A percentile compares a stretch with the other conserved stretches of the same genome.
Evolutionary conservation across 176 grass and related monocot species (phyloP).

Genomic region (Rhipidocladum racemiflorum): DNA sequence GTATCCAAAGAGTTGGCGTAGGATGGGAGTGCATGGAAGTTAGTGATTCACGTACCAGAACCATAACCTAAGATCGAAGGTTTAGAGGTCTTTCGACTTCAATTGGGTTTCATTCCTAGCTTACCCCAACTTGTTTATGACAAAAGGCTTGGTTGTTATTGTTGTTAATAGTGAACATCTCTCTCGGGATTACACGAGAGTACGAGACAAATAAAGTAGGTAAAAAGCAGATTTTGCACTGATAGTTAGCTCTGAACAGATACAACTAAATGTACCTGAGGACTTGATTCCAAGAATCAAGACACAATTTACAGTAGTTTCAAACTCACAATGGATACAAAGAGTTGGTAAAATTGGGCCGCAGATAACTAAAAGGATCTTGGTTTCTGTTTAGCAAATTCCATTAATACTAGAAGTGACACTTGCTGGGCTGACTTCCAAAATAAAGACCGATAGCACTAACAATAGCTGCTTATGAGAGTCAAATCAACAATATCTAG

Average conservation of each 20-base stretch:
- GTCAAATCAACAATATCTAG: slow-evolving; percentile 7
- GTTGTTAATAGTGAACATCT: slow-evolving; percentile 14
- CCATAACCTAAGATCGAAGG: too few relatives aligned
- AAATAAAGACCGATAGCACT: background rate
- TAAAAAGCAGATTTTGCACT: background rate
- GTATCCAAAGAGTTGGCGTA: too few relatives aligned
- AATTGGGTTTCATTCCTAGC: too few relatives aligned
- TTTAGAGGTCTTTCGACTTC: too few relatives aligned
- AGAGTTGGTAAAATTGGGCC: background rate
- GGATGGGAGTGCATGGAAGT: too few relatives aligned
- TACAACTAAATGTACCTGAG: background rate
- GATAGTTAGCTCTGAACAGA: background rate
- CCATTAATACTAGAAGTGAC: background rate
- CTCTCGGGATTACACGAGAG: background rate
- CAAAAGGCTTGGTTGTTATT: too few relatives aligned
- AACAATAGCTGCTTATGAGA: background rate
- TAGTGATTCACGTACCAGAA: too few relatives aligned
- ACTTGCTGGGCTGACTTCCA: background rate
- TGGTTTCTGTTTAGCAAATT: slow-evolving; percentile 8
- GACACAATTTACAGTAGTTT: background rate
- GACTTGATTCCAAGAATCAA: background rate
- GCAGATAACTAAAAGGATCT: background rate
- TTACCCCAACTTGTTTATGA: too few relatives aligned
- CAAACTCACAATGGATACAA: background rate
- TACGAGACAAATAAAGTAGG: background rate